Evolutionary conservation across 108 stramenopile genomes (phyloP).

Genomic region (Nitzschia putrida): DNA sequence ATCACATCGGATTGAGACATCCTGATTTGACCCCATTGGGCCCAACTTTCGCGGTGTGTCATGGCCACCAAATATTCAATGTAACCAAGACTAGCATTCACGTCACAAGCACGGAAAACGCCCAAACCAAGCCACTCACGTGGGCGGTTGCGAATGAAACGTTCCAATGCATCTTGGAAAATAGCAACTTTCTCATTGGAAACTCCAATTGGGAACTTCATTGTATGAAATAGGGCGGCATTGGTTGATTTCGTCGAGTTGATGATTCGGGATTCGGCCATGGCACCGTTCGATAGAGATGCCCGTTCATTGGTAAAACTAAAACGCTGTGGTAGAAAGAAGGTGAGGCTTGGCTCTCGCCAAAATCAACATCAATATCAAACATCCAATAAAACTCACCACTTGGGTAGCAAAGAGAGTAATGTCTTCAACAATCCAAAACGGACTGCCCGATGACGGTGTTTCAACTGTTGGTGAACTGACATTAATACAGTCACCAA

Average conservation of each 20-base stretch:
- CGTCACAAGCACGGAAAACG: slow-evolving; percentile 56
- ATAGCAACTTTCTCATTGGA: slow-evolving; percentile 45
- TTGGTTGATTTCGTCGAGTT: slow-evolving; percentile 73
- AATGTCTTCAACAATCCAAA: slow-evolving; percentile 69
- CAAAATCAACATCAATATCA: too few species aligned
- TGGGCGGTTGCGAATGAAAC: slow-evolving; percentile 55
- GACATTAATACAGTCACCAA: slow-evolving; percentile 66
- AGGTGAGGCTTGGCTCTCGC: too few species aligned
- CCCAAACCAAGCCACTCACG: slow-evolving; percentile 58
- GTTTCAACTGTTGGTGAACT: slow-evolving; percentile 42
- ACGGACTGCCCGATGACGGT: slow-evolving; percentile 42
- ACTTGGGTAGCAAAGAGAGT: slow-evolving; percentile 53
- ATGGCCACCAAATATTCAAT: slow-evolving; percentile 58
- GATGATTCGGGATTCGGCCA: slow-evolving; percentile 65
- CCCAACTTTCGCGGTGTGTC: slow-evolving; percentile 47
- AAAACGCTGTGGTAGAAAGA: too few species aligned
- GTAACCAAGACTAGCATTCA: slow-evolving; percentile 69
- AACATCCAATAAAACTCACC: too few species aligned
- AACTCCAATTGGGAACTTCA: slow-evolving; percentile 67
- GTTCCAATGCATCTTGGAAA: slow-evolving; percentile 52
- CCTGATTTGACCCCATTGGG: too few species aligned
- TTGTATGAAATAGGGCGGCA: slow-evolving; percentile 38
- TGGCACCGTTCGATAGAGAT: slow-evolving; percentile 61
- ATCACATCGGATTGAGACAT: too few species aligned
- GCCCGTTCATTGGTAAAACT: slow-evolving; percentile 63